These are phyloP conservation scores for Scleromitrula shiraiana DNA, from an alignment of 2,329 filamentous ascomycete genomes.

Conservation along the genomic window DNA sequence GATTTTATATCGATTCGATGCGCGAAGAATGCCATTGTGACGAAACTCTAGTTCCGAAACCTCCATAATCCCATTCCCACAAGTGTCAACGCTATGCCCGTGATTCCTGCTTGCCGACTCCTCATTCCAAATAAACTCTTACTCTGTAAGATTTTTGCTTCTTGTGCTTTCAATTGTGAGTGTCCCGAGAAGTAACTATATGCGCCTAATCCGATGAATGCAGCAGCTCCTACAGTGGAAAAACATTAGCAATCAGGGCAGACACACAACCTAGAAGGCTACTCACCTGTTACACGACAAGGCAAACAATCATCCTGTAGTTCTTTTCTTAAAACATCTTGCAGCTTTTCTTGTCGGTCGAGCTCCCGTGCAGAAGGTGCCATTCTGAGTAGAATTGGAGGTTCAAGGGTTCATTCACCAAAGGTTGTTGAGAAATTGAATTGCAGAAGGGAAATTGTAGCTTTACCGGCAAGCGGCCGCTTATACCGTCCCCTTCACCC, in stretches of 20 bases:
- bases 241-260: constrained; percentile 4
- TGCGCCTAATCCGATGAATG: constrained; percentile 65
- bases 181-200: constrained; percentile 75
- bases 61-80: constrained; percentile 62
- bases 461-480: too few relatives aligned
- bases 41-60: constrained; percentile 24
- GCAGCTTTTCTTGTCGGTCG: constrained; percentile 21
- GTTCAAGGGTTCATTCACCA: neutral
- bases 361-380: constrained; percentile 14
- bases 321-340: constrained; percentile 19
- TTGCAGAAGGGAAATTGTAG: too few relatives aligned
- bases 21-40: neutral
- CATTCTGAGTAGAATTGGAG: neutral
- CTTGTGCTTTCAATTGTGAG: constrained; percentile 59
- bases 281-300: constrained; percentile 28
- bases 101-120: constrained; percentile 59
- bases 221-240: constrained; percentile 53
- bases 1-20: neutral
- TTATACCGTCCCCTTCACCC: neutral
- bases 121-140: constrained; percentile 65
- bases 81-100: constrained; percentile 57
- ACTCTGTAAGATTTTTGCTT: constrained; percentile 57
- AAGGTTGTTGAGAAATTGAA: neutral
- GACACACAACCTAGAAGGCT: neutral
- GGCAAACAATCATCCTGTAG: constrained; percentile 33